Conservation (phyloP, 331 rosid genomes). For the Rosa hybrid region DNA sequence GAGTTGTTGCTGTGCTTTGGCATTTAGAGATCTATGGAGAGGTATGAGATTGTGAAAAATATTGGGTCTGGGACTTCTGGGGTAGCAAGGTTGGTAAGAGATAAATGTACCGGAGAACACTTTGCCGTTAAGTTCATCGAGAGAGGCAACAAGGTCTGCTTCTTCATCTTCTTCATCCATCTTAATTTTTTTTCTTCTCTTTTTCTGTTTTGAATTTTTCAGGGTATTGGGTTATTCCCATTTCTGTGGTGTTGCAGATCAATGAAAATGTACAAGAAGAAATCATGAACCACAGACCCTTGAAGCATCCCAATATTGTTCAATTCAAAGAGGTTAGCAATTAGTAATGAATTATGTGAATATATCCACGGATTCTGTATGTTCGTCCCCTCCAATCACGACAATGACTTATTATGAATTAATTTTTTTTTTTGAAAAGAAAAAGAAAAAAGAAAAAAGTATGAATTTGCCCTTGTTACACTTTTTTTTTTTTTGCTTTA, state of each 20-base stretch:
- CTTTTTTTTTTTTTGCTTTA: too few relatives aligned
- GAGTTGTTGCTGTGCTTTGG: background rate
- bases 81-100: constrained; percentile 68
- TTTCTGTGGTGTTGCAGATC: constrained; percentile 47
- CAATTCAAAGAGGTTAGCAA: constrained; percentile 76
- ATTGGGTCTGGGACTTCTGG: constrained; percentile 82
- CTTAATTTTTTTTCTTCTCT: background rate
- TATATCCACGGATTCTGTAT: background rate
- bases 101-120: constrained; percentile 45
- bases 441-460: too few relatives aligned
- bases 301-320: constrained; percentile 78
- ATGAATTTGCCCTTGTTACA: background rate
- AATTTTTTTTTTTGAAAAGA: background rate
- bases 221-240: background rate
- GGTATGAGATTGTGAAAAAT: constrained; percentile 67
- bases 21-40: constrained; percentile 49
- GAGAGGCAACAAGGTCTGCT: constrained; percentile 67
- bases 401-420: background rate
- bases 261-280: constrained; percentile 77
- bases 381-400: background rate
- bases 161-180: constrained; percentile 16
- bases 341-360: background rate
- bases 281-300: constrained; percentile 85
- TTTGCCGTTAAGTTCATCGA: constrained; percentile 82
- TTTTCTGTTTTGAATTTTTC: background rate